These are phyloP conservation scores for Tetratostichococcus sp. DNA, from an alignment of 139 green algal genomes.

Conservation along the genomic window DNA sequence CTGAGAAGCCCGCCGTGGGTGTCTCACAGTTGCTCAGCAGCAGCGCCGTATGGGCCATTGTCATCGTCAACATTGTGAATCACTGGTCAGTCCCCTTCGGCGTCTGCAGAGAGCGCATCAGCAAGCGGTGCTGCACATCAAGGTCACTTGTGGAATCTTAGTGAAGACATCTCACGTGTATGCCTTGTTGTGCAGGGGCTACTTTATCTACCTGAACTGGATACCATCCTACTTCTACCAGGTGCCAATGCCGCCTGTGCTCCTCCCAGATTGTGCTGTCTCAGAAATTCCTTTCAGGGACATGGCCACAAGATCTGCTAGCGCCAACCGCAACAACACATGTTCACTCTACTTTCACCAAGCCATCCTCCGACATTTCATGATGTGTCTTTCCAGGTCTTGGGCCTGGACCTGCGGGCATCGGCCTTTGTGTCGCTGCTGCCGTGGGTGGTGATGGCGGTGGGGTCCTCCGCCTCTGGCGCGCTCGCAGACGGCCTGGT, in stretches of 20 bases:
- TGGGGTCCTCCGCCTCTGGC: conserved; percentile 53
- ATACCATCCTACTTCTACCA: conserved; percentile 88
- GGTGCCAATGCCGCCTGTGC: conserved; percentile 14
- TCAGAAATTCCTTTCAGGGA: too few relatives aligned
- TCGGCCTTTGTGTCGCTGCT: conserved; percentile 74
- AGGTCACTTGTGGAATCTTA: too few relatives aligned
- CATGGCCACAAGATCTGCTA: too few relatives aligned
- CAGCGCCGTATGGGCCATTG: conserved; percentile 76
- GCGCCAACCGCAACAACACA: too few relatives aligned
- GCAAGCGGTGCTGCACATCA: too few relatives aligned
- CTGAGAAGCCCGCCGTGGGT: conserved; percentile 2
- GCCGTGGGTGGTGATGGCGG: conserved; percentile 84
- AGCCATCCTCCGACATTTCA: too few relatives aligned
- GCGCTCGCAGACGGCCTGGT: conserved; percentile 73
- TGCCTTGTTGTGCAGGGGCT: too few relatives aligned
- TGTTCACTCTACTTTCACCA: too few relatives aligned
- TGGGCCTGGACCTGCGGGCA: conserved; percentile 65
- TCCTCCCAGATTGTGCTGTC: too few relatives aligned
- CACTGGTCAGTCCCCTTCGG: too few relatives aligned
- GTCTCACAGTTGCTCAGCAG: conserved; percentile 48
- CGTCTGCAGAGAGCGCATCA: too few relatives aligned
- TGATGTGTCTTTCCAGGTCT: neutral
- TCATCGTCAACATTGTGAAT: conserved; percentile 74
- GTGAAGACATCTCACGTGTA: too few relatives aligned
- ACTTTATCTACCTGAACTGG: conserved; percentile 95